These are phyloP conservation scores for Rhynchosporium graminicola DNA, from an alignment of 2,329 filamentous ascomycete genomes.

Conservation along the genomic window DNA sequence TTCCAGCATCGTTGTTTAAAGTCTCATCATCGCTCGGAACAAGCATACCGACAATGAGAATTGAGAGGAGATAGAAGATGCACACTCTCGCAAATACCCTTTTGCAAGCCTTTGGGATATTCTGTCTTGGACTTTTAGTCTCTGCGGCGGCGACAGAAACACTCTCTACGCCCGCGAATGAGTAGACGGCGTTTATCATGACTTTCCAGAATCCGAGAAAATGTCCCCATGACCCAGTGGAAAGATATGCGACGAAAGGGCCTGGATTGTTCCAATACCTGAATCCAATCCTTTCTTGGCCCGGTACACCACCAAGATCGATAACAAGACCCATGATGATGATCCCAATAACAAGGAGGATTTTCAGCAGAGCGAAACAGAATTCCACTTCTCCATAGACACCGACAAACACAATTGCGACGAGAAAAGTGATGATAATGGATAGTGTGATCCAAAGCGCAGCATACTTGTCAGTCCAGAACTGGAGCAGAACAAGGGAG, in stretches of 20 bases:
- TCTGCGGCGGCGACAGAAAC: slow-evolving; percentile 55
- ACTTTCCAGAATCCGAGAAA: slow-evolving; percentile 54
- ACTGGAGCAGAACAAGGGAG: slow-evolving; percentile 62
- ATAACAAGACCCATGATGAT: slow-evolving; percentile 43
- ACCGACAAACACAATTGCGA: slow-evolving; percentile 42
- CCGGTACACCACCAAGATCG: slow-evolving; percentile 58
- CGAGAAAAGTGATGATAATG: slow-evolving; percentile 41
- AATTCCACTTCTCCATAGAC: slow-evolving; percentile 56
- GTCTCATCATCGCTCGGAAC: slow-evolving; percentile 55
- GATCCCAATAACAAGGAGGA: slow-evolving; percentile 61
- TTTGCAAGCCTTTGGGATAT: slow-evolving; percentile 52
- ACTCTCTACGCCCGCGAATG: slow-evolving; percentile 48
- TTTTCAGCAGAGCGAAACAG: slow-evolving; percentile 55
- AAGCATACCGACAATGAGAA: slow-evolving; percentile 53
- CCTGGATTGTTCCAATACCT: slow-evolving; percentile 52
- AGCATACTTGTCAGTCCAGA: slow-evolving; percentile 60
- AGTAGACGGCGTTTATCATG: slow-evolving; percentile 49
- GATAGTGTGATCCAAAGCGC: slow-evolving; percentile 45
- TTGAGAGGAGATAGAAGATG: slow-evolving; percentile 54
- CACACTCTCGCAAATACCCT: slow-evolving; percentile 56
- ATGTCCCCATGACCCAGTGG: slow-evolving; percentile 55
- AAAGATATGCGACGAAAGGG: slow-evolving; percentile 67
- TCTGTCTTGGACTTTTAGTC: slow-evolving; percentile 52
- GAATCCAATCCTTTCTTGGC: slow-evolving; percentile 59
- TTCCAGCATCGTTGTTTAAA: slow-evolving; percentile 49